A percentile compares a stretch with the other conserved stretches of the same genome.
These are phyloP conservation scores for Colletotrichum orbiculare DNA, from an alignment of 2,329 filamentous ascomycete species.

Conservation along the genomic window DNA sequence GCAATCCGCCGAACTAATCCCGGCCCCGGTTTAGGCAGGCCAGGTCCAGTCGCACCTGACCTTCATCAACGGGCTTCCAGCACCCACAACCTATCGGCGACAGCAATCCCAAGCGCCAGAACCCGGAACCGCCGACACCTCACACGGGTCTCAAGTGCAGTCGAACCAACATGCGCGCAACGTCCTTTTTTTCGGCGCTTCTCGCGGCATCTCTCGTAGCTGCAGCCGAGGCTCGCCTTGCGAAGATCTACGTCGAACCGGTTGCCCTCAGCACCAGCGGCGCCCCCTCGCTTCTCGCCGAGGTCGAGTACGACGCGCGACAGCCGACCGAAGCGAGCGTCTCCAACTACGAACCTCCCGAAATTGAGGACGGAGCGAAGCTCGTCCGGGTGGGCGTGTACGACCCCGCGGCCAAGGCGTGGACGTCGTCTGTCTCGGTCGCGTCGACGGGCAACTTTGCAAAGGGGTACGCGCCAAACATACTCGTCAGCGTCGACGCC, in stretches of 20 bases:
- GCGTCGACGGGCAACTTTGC: constrained; percentile 67
- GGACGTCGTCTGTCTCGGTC: constrained; percentile 67
- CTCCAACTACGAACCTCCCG: constrained; percentile 66
- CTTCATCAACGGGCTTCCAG: constrained; percentile 1
- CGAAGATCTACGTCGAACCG: constrained; percentile 66
- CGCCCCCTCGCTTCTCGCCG: constrained; percentile 60
- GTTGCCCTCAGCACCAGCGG: constrained; percentile 48
- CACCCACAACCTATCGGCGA: neutral
- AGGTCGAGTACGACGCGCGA: constrained; percentile 65
- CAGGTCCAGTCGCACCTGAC: constrained; percentile 2
- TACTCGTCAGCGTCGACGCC: constrained; percentile 63
- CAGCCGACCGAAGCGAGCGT: constrained; percentile 58
- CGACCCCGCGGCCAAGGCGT: constrained; percentile 57
- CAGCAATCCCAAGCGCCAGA: neutral
- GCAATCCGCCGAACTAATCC: constrained; percentile 29
- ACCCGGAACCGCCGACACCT: constrained; percentile 2
- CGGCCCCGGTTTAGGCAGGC: neutral
- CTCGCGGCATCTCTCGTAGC: constrained; percentile 53
- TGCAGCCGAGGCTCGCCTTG: constrained; percentile 56
- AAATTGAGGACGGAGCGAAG: constrained; percentile 53
- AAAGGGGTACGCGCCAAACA: constrained; percentile 69
- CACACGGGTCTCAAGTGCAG: neutral
- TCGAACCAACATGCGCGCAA: constrained; percentile 52
- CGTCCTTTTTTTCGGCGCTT: constrained; percentile 54
- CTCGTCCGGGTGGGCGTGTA: constrained; percentile 70